Conservation (phyloP, 2,329 filamentous ascomycete genomes). For the Mollisia scopiformis region DNA sequence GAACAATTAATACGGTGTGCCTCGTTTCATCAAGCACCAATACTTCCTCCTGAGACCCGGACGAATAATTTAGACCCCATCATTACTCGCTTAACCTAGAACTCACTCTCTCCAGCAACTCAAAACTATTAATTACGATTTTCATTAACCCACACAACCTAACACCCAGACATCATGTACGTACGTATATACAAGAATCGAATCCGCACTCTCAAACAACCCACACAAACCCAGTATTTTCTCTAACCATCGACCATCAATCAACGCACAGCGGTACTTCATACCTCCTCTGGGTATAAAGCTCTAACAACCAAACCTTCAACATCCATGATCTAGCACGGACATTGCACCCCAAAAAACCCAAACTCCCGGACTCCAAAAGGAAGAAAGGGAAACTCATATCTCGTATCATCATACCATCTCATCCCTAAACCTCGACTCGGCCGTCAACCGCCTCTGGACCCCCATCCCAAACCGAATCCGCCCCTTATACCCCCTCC, state of each 20-base stretch:
- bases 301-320: background rate
- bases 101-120: too few relatives aligned
- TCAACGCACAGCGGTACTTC: background rate
- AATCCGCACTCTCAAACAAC: background rate
- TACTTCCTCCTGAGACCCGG: too few relatives aligned
- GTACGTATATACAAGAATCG: background rate
- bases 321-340: background rate
- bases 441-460: background rate
- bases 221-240: background rate
- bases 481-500: background rate
- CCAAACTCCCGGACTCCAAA: background rate
- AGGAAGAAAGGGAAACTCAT: background rate
- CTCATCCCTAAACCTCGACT: background rate
- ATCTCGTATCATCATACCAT: background rate
- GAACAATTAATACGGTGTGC: too few relatives aligned
- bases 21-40: too few relatives aligned
- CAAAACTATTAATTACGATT: background rate
- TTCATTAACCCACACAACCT: background rate
- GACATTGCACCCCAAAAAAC: background rate
- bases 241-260: background rate
- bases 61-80: too few relatives aligned
- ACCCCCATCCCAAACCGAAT: slow-evolving; percentile 1
- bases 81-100: too few relatives aligned
- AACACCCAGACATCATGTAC: background rate
- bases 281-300: too few relatives aligned